Base-by-base conservation (phyloP, 176 grass and related monocot genomes). In the Thinopyrum elongatum region DNA sequence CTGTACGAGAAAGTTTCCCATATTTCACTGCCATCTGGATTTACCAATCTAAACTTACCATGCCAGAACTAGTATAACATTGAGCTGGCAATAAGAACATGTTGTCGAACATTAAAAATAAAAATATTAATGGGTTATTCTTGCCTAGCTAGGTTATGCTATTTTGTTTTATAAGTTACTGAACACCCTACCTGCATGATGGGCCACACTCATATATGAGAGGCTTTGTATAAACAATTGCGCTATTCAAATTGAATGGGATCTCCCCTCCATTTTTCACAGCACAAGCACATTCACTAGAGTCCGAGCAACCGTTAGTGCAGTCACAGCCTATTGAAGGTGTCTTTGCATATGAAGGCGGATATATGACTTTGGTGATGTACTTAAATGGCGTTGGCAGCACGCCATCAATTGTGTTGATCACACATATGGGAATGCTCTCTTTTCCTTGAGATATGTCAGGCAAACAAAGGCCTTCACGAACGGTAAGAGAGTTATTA, bases 201-300 rank as follows among this genome's bases (percentile, higher is more conserved):
- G 94, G 91, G 19, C 94, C 89, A 69, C 94, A 96, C 79, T 96
- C 94, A 36, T 86, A 96, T 51, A 96, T 70, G 57, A 96, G 86
- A 26, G 82, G 68, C 72, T 87, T 96, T 63, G 91, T 89, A 47
- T 92, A 62, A 31, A 96, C 85, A 41, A 96, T 94, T 23, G 81
- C 89, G 35, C 85, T 92, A 87, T 83, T 82, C 31, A 87, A 89
- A 82, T 91, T 94, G 42, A 88, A 96, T 7, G 87, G 89, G 27
- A 96, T 91, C 80, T 96, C 94, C 73, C 89, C 91, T 77, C 74
- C 89, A 90, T 94, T 96, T 61, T 92, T 96, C 71, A 93, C 79
- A 19, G 82, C 91, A 90, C 94, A 96, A 38, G 89, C 89, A 86
- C 94, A 96, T 6, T 13, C 93, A 65, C 26, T 35, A 65, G 93